Evolutionary conservation across 768 basidiomycete species (phyloP), one percentile per base, ranked within the genome.

Genomic region (Phaeolepiota aurea): DNA sequence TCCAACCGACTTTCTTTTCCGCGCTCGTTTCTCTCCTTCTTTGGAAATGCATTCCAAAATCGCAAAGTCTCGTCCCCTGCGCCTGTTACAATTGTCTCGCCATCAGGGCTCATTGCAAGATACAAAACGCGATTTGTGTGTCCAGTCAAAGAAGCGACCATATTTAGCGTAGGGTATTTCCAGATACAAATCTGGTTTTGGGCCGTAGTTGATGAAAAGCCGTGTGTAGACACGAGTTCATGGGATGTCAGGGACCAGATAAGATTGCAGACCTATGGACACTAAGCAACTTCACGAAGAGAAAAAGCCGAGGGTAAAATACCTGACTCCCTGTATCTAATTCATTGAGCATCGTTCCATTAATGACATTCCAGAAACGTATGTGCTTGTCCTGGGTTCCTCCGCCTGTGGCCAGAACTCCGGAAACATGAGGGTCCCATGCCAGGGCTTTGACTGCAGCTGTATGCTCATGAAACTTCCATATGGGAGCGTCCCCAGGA

Each of bases 371-470:
- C 94, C 96, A 99, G 56, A 96, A 97, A 44, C 93, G 71, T 33
- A 99, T 92, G 55, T 92, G 94, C 61, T 93, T 94, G 58, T 98
- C 96, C 51, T 96, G 92, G n/a, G 94, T 99, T 5, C 94, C 96
- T 7, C 94, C 94, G 3, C 96, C 96, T 4, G 87, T 91, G 1
- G 94, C 96, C 22, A 98, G 64, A 2, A 97, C 74, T 1, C 92
- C 91, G 9, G 82, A 69, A 33, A 94, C 73, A 62, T 99, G 96
- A 4, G 94, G 93, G 59, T 91, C 93, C 94, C 96, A 99, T 4
- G 94, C 92, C 20, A 99, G 81, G 3, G 94, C 94, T 54, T 98
- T 98, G 41, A 99, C 94, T 2, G 94, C 94, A 1, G 96, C 94
- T 2, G 84, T 85, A 57, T 99, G 94, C 47, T 99, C 92, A 44